These are phyloP conservation scores for Pittosporum tobira DNA, from an alignment of 129 eudicot species.

Conservation along the genomic window DNA sequence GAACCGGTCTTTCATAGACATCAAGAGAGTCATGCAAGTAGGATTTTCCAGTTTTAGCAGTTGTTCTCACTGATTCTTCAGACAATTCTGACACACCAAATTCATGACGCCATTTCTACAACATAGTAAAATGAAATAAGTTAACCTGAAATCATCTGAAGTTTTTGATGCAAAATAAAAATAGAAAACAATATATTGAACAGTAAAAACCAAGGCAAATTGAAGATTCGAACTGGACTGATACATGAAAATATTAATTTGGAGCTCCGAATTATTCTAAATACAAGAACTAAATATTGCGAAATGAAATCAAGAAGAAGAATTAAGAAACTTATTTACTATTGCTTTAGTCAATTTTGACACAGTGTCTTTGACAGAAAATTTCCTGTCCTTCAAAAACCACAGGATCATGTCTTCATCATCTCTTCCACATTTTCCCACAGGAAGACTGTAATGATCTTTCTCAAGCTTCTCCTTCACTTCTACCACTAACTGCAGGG, in stretches of 20 bases:
- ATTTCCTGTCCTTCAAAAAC: slow-evolving; percentile 79
- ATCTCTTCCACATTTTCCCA: slow-evolving; percentile 86
- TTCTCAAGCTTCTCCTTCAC: slow-evolving; percentile 83
- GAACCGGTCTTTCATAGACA: slow-evolving; percentile 61
- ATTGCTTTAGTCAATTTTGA: slow-evolving; percentile 74
- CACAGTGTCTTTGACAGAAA: slow-evolving; percentile 62
- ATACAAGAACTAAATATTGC: neutral
- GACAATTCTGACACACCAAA: slow-evolving; percentile 72
- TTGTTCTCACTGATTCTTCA: slow-evolving; percentile 58
- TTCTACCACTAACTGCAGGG: slow-evolving; percentile 59
- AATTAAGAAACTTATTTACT: slow-evolving; percentile 23
- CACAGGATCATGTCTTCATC: slow-evolving; percentile 87
- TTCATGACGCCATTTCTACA: slow-evolving; percentile 76
- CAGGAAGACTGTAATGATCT: slow-evolving; percentile 59
- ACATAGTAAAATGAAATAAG: neutral
- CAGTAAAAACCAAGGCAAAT: neutral
- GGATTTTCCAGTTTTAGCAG: slow-evolving; percentile 70
- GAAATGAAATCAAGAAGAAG: neutral
- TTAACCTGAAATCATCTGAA: neutral
- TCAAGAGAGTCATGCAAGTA: slow-evolving; percentile 76
- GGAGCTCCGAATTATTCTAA: neutral
- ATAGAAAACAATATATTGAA: no score
- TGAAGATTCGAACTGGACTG: neutral
- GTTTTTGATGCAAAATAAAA: no score
- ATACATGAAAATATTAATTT: neutral